A percentile compares a stretch with the other conserved stretches of the same genome.
Evolutionary conservation across 805 yeast species (phyloP).

Genomic region (Lipomyces anomalus): DNA sequence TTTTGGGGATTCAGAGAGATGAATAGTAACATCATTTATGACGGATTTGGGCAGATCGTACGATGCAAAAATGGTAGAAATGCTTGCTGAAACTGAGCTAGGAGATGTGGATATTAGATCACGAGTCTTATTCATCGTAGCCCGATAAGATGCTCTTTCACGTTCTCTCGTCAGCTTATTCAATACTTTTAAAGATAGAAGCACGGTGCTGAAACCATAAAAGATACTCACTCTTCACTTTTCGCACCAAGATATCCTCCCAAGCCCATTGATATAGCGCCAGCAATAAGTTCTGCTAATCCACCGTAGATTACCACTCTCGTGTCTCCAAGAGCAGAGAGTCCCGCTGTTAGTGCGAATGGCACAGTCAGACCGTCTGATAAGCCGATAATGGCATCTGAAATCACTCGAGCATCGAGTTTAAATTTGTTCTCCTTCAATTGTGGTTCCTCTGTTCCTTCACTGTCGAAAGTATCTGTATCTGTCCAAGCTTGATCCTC

Average conservation of each 20-base stretch:
- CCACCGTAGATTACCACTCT: slow-evolving; percentile 93
- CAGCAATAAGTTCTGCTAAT: slow-evolving; percentile 90
- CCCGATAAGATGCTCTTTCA: slow-evolving; percentile 3
- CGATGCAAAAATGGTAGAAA: slow-evolving; percentile 1
- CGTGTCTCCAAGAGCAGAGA: slow-evolving; percentile 84
- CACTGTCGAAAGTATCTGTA: too few species aligned
- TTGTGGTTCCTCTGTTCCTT: too few species aligned
- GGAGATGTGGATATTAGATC: too few species aligned
- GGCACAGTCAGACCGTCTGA: slow-evolving; percentile 96
- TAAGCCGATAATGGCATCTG: slow-evolving; percentile 85
- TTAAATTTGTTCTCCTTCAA: neutral
- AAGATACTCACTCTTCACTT: slow-evolving; percentile 62
- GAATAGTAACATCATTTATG: neutral
- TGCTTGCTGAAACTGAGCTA: too few species aligned
- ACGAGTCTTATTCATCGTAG: neutral
- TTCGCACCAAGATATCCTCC: slow-evolving; percentile 95
- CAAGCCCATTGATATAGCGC: slow-evolving; percentile 94
- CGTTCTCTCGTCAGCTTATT: neutral
- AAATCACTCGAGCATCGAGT: slow-evolving; percentile 73
- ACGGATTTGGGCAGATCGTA: neutral
- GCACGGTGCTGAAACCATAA: slow-evolving; percentile 29
- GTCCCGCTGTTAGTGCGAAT: slow-evolving; percentile 92
- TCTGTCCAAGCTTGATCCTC: too few species aligned
- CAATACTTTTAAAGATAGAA: neutral
- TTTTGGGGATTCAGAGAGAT: neutral